A percentile compares a stretch with the other conserved stretches of the same genome.
Conservation (phyloP, 495 filamentous ascomycete genomes). For the Xylaria venustula region DNA sequence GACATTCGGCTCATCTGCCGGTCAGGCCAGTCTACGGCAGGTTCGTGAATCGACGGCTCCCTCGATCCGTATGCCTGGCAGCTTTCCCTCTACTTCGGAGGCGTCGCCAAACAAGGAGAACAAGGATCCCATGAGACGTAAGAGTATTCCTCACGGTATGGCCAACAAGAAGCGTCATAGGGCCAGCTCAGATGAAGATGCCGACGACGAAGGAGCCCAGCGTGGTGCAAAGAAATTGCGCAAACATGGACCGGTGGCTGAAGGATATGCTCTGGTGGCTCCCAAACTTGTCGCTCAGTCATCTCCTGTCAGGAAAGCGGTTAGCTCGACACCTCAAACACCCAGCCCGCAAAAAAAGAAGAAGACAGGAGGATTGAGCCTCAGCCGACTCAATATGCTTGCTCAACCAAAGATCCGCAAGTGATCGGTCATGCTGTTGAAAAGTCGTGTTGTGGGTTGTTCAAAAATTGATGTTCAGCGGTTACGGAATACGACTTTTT, state of each 20-base stretch:
- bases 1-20: constrained; percentile 49
- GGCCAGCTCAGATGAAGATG: constrained; percentile 45
- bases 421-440: constrained; percentile 18
- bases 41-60: constrained; percentile 53
- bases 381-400: constrained; percentile 54
- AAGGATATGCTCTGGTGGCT: constrained; percentile 44
- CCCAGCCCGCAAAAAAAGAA: constrained; percentile 49
- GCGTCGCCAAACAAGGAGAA: constrained; percentile 49
- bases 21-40: constrained; percentile 55
- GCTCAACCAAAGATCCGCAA: constrained; percentile 51
- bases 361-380: constrained; percentile 40
- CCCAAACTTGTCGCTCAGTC: constrained; percentile 31
- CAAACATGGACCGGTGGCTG: constrained; percentile 43
- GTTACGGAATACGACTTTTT: neutral
- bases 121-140: constrained; percentile 32
- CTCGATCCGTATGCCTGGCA: constrained; percentile 45
- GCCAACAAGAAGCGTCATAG: constrained; percentile 71
- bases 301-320: constrained; percentile 29
- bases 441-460: neutral
- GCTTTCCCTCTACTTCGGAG: constrained; percentile 37
- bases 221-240: constrained; percentile 46
- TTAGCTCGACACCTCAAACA: constrained; percentile 17
- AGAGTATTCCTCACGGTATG: constrained; percentile 63
- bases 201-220: constrained; percentile 37
- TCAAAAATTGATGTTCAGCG: neutral